Conservation (phyloP, 805 yeast species). For the Candida maesae region DNA sequence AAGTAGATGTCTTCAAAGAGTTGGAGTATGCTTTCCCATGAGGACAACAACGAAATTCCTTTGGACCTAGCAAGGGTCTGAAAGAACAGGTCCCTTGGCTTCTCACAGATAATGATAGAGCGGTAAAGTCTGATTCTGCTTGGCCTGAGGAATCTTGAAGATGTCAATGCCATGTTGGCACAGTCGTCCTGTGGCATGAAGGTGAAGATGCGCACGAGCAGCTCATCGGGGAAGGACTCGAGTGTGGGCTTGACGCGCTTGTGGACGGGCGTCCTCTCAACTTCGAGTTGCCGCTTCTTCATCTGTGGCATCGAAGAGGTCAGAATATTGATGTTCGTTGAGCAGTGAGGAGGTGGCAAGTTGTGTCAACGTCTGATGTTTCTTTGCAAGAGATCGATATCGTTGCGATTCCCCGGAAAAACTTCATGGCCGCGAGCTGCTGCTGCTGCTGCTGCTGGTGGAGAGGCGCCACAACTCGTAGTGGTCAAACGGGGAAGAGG, state of each 20-base stretch:
- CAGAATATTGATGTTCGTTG: background rate
- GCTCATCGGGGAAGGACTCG: conserved; percentile 17
- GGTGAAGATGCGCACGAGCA: conserved; percentile 13
- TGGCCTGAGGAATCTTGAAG: conserved; percentile 14
- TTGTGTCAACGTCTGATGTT: too few relatives aligned
- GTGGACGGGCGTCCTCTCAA: background rate
- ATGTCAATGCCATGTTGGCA: conserved; percentile 10
- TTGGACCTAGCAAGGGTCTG: background rate
- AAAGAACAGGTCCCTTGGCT: conserved; percentile 22
- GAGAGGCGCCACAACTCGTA: too few relatives aligned
- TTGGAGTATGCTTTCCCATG: conserved; percentile 14
- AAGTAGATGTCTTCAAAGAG: conserved; percentile 18
- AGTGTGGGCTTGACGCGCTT: conserved; percentile 17
- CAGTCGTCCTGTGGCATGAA: conserved; percentile 19
- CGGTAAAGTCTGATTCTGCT: conserved; percentile 21
- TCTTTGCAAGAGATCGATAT: too few relatives aligned
- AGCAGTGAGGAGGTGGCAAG: too few relatives aligned
- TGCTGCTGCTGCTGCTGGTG: too few relatives aligned
- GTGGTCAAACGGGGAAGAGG: too few relatives aligned
- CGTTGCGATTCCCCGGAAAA: too few relatives aligned
- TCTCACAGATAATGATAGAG: conserved; percentile 23
- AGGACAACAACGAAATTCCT: conserved; percentile 3
- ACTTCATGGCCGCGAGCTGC: too few relatives aligned
- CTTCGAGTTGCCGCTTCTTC: background rate
- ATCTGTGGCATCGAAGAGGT: too few relatives aligned